Conservation (phyloP, 2,329 filamentous ascomycete genomes). For the Penicillium sp. region DNA sequence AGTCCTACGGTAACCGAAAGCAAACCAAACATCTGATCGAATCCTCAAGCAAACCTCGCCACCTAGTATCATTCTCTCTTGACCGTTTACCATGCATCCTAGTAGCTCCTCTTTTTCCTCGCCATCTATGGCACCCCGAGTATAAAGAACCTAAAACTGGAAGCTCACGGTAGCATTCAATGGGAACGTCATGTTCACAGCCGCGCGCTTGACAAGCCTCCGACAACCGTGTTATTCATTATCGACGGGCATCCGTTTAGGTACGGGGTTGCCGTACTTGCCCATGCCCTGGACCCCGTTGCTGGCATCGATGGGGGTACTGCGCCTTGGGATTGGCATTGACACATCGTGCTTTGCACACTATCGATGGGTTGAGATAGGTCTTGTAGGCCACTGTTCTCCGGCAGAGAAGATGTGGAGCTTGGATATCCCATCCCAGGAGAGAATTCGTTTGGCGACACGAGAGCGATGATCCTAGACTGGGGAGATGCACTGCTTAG, state of each 20-base stretch:
- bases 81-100: neutral
- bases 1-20: neutral
- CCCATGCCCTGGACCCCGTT: neutral
- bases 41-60: neutral
- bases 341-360: neutral
- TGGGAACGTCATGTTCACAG: neutral
- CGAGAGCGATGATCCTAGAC: conserved; percentile 22
- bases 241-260: conserved; percentile 8
- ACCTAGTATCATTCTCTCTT: neutral
- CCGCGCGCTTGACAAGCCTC: neutral
- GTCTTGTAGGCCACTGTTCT: neutral
- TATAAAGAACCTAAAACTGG: neutral
- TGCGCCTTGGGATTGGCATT: conserved; percentile 3
- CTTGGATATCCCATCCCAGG: neutral
- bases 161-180: neutral
- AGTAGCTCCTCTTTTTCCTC: neutral
- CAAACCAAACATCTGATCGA: neutral
- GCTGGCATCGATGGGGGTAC: neutral
- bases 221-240: neutral
- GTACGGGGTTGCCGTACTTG: neutral
- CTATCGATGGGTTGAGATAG: neutral
- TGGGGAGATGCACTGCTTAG: conserved; percentile 16
- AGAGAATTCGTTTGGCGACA: conserved; percentile 10
- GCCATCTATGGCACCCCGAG: neutral
- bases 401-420: neutral